A percentile compares a stretch with the other conserved stretches of the same genome.
Evolutionary conservation across 2,329 filamentous ascomycete genomes (phyloP).

Genomic region (Phyllosticta citrichinensis): DNA sequence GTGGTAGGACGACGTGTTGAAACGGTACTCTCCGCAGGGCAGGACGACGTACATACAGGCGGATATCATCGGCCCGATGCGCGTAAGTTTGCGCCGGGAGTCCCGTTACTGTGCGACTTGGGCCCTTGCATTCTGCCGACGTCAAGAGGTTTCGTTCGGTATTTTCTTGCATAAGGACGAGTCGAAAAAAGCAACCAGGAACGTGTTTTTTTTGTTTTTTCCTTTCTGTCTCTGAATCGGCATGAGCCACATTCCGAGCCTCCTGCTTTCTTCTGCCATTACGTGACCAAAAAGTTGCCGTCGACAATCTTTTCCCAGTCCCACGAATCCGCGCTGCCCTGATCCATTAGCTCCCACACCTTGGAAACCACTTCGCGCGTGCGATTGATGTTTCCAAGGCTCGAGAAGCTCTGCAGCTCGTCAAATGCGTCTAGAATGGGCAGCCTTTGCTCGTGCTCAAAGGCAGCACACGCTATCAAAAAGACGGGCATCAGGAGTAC

Average conservation of each 20-base stretch:
- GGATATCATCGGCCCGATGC: neutral
- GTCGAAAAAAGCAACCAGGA: neutral
- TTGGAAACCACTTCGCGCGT: slow-evolving; percentile 46
- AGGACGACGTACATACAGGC: neutral
- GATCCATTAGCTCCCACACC: slow-evolving; percentile 53
- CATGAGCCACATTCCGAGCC: neutral
- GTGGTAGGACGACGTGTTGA: neutral
- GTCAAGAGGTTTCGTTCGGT: neutral
- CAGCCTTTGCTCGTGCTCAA: slow-evolving; percentile 44
- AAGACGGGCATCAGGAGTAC: slow-evolving; percentile 53
- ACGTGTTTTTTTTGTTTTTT: neutral
- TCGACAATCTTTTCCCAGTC: slow-evolving; percentile 54
- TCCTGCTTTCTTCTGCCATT: slow-evolving; percentile 13
- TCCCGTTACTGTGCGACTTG: neutral
- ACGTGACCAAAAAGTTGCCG: slow-evolving; percentile 51
- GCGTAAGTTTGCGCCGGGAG: neutral
- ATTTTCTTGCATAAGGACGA: neutral
- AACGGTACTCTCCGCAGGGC: neutral
- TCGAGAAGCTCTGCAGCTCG: slow-evolving; percentile 45
- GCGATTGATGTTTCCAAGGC: slow-evolving; percentile 48
- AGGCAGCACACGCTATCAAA: slow-evolving; percentile 51
- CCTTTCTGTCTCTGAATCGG: neutral
- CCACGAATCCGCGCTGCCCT: slow-evolving; percentile 46
- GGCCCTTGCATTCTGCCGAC: neutral
- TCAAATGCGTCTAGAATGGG: slow-evolving; percentile 46